Evolutionary conservation across 805 yeast genomes (phyloP), one percentile per base, ranked within the genome.

Genomic region (Wickerhamomyces canadensis): DNA sequence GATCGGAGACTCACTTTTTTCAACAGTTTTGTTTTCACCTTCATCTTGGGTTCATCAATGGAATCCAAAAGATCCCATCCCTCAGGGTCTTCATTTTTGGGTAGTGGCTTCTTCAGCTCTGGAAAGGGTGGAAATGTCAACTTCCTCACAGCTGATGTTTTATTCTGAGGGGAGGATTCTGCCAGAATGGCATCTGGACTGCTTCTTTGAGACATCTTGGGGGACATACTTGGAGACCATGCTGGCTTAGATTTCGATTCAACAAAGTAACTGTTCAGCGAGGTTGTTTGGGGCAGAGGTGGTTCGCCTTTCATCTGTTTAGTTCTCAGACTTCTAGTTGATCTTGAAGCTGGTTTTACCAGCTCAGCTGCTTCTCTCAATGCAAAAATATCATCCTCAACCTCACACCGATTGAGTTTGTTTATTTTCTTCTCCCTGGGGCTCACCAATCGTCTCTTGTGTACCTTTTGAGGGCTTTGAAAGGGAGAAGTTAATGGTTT

Each of bases 181-280:
- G 18, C 24, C 9, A 17, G 21, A 28, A 6, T 6, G n/a, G 16
- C 19, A n/a, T 18, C 13, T 23, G 33, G 26, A 4, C 26, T 18
- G 16, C 12, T 29, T 2, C 14, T 25, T 9, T 10, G 5, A 19
- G 47, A 33, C 5, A n/a, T 27, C 12, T n/a, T 26, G 18, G 38
- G 42, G 12, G 41, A 36, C 16, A 30, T 26, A 8, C 21, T 17
- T 2, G 54, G 48, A 0, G 51, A 47, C 57, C 57, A 53, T 12
- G 34, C 17, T 3, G 58, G 58, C 24, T 52, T 54, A 5, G 35
- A 21, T 29, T 44, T 30, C 3, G 58, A 47, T 23, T 54, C 58
- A 5, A 54, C 35, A 23, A 43, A 54, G 35, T 42, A 43, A 16
- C 34, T 47, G 33, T 40, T 46, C 17, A 33, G 15, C 13, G 23